Evolutionary conservation across 495 filamentous ascomycete species (phyloP).

Genomic region (Hyaloscypha bicolor): DNA sequence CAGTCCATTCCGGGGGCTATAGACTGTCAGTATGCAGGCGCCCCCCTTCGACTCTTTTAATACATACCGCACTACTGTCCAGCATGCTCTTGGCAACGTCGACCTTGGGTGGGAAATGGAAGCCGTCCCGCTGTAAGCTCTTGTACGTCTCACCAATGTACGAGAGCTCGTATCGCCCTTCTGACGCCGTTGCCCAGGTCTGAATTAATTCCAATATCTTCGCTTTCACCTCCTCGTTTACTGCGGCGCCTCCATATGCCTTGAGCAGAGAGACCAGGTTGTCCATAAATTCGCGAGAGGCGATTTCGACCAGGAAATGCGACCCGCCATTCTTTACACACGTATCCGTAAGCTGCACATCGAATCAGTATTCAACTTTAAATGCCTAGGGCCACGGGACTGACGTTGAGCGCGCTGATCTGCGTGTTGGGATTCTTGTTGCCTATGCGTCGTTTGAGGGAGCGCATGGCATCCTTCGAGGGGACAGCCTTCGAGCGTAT

Average conservation of each 20-base stretch:
- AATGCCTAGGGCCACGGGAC: not conserved
- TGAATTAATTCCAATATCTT: slow-evolving; percentile 95
- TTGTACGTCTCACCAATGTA: slow-evolving; percentile 89
- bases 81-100: slow-evolving; percentile 92
- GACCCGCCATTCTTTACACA: slow-evolving; percentile 97
- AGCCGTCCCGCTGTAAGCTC: slow-evolving; percentile 80
- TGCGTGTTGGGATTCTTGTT: slow-evolving; percentile 97
- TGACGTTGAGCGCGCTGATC: slow-evolving; percentile 86
- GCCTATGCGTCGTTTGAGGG: slow-evolving; percentile 88
- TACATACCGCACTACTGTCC: slow-evolving; percentile 89
- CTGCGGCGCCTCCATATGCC: slow-evolving; percentile 68
- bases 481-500: slow-evolving; percentile 96
- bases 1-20: slow-evolving; percentile 95
- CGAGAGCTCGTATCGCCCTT: slow-evolving; percentile 78
- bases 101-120: slow-evolving; percentile 84
- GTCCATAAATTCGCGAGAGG: slow-evolving; percentile 97
- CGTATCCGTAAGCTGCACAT: slow-evolving; percentile 76
- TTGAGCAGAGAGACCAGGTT: slow-evolving; percentile 90
- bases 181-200: slow-evolving; percentile 87
- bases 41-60: not conserved
- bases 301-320: slow-evolving; percentile 95
- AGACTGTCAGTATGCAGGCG: slow-evolving; percentile 23
- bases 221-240: slow-evolving; percentile 81
- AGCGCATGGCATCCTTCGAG: slow-evolving; percentile 96
- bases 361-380: not conserved